Percentiles rank a stretch among this genome's conserved stretches.
These are phyloP conservation scores for Hyparrhenia diplandra DNA, from an alignment of 176 grass and related monocot species.

Conservation along the genomic window DNA sequence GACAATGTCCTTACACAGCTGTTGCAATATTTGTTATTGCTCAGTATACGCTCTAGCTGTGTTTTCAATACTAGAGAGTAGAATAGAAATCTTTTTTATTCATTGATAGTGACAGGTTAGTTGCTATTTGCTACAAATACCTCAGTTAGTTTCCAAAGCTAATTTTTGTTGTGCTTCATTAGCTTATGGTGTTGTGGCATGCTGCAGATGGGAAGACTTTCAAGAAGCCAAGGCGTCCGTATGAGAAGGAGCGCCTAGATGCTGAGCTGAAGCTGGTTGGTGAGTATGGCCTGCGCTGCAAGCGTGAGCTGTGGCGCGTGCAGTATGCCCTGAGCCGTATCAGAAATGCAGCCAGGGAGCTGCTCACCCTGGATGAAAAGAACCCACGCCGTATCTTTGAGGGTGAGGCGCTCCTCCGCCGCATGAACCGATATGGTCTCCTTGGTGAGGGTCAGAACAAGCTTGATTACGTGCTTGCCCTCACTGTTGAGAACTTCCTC, in stretches of 20 bases:
- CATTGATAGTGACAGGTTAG: too few relatives aligned
- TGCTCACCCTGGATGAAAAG: slow-evolving; percentile 64
- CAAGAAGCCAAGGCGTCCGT: slow-evolving; percentile 63
- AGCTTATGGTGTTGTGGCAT: too few relatives aligned
- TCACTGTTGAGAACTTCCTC: slow-evolving; percentile 68
- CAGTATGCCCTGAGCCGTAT: slow-evolving; percentile 65
- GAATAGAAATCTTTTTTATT: too few relatives aligned
- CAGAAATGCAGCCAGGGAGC: slow-evolving; percentile 57
- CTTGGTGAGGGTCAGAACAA: slow-evolving; percentile 60
- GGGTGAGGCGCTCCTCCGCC: slow-evolving; percentile 59
- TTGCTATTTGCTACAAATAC: too few relatives aligned
- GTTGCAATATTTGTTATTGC: neutral
- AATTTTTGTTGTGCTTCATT: too few relatives aligned
- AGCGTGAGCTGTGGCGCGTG: slow-evolving; percentile 64
- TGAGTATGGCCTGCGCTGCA: slow-evolving; percentile 56
- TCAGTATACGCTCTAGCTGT: too few relatives aligned
- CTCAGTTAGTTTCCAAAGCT: too few relatives aligned
- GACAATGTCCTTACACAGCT: neutral
- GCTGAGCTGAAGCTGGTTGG: slow-evolving; percentile 62
- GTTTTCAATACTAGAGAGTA: too few relatives aligned
- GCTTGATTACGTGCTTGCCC: slow-evolving; percentile 68
- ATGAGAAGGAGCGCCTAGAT: slow-evolving; percentile 74
- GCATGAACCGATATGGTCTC: slow-evolving; percentile 57
- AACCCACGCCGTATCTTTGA: slow-evolving; percentile 64
- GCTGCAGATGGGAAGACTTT: slow-evolving; percentile 51